A percentile compares a stretch with the other conserved stretches of the same genome.
Conservation (phyloP, 2,329 filamentous ascomycete genomes). For the Fusarium nanum region DNA sequence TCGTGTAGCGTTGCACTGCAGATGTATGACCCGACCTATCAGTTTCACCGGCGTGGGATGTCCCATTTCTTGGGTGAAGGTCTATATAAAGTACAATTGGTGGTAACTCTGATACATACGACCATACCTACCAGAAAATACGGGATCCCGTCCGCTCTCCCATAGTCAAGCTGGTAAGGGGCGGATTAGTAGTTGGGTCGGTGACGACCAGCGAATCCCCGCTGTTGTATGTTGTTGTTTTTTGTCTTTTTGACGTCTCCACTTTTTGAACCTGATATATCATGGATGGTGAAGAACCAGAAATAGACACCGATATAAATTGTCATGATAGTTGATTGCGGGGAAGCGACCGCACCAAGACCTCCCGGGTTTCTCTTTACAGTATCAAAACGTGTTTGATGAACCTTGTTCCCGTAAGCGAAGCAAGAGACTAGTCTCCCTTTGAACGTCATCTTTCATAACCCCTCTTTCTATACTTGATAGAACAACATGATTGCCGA, state of each 20-base stretch:
- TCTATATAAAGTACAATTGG: not conserved
- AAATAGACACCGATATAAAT: constrained; percentile 16
- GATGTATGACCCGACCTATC: constrained; percentile 6
- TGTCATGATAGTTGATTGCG: constrained; percentile 21
- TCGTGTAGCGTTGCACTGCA: constrained; percentile 20
- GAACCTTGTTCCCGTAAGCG: constrained; percentile 1
- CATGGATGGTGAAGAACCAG: not conserved
- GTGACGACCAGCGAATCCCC: too few relatives aligned
- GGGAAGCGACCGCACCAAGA: constrained; percentile 10
- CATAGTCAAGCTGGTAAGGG: not conserved
- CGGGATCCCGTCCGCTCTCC: constrained; percentile 34
- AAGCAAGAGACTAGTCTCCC: not conserved
- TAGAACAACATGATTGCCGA: constrained; percentile 21
- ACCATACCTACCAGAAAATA: constrained; percentile 25
- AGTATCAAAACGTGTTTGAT: not conserved
- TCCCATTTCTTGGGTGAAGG: not conserved
- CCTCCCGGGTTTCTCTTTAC: not conserved
- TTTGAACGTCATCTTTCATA: constrained; percentile 31
- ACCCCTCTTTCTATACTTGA: not conserved
- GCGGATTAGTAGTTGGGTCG: too few relatives aligned
- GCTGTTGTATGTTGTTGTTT: not conserved
- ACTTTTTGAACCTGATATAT: not conserved
- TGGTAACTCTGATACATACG: not conserved
- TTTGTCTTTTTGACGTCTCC: not conserved
- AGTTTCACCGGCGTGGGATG: not conserved